A percentile compares a stretch with the other conserved stretches of the same genome.
Evolutionary conservation across 2,329 filamentous ascomycete genomes (phyloP).

Genomic region (Colletotrichum ledebouriae): DNA sequence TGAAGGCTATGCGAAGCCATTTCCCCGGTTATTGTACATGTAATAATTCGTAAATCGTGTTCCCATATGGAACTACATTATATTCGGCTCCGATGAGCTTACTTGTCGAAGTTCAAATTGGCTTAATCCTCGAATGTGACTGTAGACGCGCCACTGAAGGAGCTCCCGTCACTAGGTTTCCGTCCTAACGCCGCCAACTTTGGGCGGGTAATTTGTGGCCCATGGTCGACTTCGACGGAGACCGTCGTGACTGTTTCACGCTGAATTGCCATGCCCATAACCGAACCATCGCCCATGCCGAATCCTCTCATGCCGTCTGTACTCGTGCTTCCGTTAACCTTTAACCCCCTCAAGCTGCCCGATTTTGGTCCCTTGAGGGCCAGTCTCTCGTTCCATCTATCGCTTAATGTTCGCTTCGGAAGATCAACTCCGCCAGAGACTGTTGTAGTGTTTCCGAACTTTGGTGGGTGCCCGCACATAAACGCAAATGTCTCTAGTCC

Average conservation of each 20-base stretch:
- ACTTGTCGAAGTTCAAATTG: neutral
- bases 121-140: neutral
- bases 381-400: slow-evolving; percentile 42
- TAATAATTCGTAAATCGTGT: slow-evolving; percentile 8
- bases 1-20: neutral
- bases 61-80: neutral
- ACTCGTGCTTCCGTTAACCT: slow-evolving; percentile 46
- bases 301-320: slow-evolving; percentile 52
- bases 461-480: slow-evolving; percentile 56
- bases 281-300: slow-evolving; percentile 44
- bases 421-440: slow-evolving; percentile 47
- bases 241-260: slow-evolving; percentile 60
- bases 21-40: neutral
- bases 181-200: slow-evolving; percentile 14
- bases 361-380: slow-evolving; percentile 10
- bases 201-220: neutral
- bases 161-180: slow-evolving; percentile 27
- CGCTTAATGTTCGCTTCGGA: slow-evolving; percentile 19
- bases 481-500: slow-evolving; percentile 67
- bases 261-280: slow-evolving; percentile 54
- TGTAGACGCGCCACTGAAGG: neutral
- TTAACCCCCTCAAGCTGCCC: slow-evolving; percentile 12
- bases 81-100: neutral
- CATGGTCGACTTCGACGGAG: slow-evolving; percentile 52
- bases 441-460: slow-evolving; percentile 58